These are phyloP conservation scores for Aureobasidium lini DNA, from an alignment of 2,329 filamentous ascomycete species.

Conservation along the genomic window DNA sequence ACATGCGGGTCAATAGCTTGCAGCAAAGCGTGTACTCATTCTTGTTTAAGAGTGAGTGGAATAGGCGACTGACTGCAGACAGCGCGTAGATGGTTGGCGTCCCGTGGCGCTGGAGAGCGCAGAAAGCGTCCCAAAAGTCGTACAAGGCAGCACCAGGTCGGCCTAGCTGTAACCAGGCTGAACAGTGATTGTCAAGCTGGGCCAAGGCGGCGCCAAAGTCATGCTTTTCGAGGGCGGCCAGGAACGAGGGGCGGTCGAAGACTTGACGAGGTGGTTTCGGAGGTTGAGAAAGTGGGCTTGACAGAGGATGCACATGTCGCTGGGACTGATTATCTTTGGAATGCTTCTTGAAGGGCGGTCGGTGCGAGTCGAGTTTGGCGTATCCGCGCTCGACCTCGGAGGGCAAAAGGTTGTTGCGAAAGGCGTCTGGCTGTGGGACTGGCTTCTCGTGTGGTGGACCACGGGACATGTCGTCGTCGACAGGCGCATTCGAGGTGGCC, in stretches of 20 bases:
- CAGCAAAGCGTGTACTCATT: too few relatives aligned
- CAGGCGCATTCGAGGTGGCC: not conserved
- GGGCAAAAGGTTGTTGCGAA: not conserved
- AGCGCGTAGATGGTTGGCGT: too few relatives aligned
- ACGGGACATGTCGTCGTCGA: not conserved
- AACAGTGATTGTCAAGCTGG: not conserved
- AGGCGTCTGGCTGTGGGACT: not conserved
- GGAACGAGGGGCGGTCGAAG: not conserved
- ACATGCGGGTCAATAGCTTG: too few relatives aligned
- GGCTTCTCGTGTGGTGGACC: not conserved
- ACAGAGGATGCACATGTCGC: not conserved
- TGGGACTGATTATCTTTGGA: not conserved
- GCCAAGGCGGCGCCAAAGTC: not conserved
- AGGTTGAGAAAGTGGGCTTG: not conserved
- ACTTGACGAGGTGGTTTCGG: not conserved
- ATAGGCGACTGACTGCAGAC: too few relatives aligned
- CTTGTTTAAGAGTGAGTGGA: too few relatives aligned
- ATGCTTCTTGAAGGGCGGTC: not conserved
- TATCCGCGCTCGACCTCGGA: slow-evolving; percentile 12
- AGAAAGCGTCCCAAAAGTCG: too few relatives aligned
- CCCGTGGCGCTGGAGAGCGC: too few relatives aligned
- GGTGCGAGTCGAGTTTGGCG: not conserved
- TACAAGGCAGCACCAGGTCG: too few relatives aligned
- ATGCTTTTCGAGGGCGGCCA: not conserved
- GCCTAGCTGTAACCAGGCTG: too few relatives aligned